Percentiles rank a stretch among this genome's conserved stretches.
phyloP scores from a whole-genome alignment of 768 basidiomycete species.

The Xerocomus potaroensis region DNA sequence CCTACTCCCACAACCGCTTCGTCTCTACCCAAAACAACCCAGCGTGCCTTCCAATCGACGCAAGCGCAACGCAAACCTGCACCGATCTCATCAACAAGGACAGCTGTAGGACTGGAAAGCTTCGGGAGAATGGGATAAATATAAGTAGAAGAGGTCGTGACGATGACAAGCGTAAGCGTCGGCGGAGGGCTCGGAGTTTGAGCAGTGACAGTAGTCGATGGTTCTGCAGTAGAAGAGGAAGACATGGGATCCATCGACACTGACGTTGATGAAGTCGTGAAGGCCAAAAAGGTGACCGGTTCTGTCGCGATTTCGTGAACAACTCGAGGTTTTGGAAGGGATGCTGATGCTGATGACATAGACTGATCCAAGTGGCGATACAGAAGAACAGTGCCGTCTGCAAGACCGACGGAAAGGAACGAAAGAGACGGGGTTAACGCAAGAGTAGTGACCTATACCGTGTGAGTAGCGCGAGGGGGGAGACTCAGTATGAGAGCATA shows the following conservation, averaged over 20 bases:
- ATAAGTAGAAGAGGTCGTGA: slow-evolving; percentile 81
- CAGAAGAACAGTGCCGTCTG: slow-evolving; percentile 88
- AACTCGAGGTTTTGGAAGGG: slow-evolving; percentile 81
- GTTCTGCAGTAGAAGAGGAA: slow-evolving; percentile 13
- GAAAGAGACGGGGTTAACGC: slow-evolving; percentile 74
- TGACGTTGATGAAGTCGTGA: slow-evolving; percentile 42
- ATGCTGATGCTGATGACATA: slow-evolving; percentile 63
- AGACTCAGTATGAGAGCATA: slow-evolving; percentile 27
- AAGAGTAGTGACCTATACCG: slow-evolving; percentile 63
- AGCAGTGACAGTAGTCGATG: slow-evolving; percentile 10
- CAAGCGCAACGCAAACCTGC: slow-evolving; percentile 79
- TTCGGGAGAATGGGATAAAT: slow-evolving; percentile 71
- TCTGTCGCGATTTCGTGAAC: slow-evolving; percentile 83
- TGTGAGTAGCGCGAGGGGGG: neutral
- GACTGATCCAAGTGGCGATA: slow-evolving; percentile 93
- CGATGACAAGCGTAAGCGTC: slow-evolving; percentile 69
- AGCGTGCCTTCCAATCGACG: slow-evolving; percentile 67
- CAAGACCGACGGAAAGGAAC: slow-evolving; percentile 90
- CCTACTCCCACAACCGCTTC: slow-evolving; percentile 90
- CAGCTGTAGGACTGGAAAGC: slow-evolving; percentile 60
- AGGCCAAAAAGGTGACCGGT: slow-evolving; percentile 90
- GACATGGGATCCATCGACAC: slow-evolving; percentile 22
- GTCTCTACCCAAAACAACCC: slow-evolving; percentile 83
- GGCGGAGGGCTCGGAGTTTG: slow-evolving; percentile 25
- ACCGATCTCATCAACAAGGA: slow-evolving; percentile 83